Evolutionary conservation across 1,284 basidiomycete genomes (phyloP).

Genomic region (Austroboletus olivaceoglutinosus): DNA sequence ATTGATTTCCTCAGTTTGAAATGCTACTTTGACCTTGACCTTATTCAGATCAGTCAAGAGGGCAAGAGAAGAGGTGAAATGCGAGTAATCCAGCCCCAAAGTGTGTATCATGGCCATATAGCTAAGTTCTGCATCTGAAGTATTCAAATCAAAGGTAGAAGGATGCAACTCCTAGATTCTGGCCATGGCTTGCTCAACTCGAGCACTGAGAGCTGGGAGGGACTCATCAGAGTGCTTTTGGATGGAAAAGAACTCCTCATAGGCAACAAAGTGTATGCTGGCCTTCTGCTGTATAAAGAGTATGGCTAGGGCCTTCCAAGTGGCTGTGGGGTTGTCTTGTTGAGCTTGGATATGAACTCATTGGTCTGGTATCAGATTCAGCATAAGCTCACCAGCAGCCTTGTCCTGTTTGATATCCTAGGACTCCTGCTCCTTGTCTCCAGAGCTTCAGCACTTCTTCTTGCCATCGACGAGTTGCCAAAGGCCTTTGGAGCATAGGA

Average conservation of each 20-base stretch:
- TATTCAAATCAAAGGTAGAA: too few species aligned
- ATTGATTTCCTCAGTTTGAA: too few species aligned
- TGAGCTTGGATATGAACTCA: background rate
- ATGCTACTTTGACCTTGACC: too few species aligned
- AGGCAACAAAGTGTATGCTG: background rate
- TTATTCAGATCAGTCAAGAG: too few species aligned
- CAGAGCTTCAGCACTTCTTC: background rate
- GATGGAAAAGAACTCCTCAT: background rate
- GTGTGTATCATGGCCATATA: too few species aligned
- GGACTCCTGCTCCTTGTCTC: background rate
- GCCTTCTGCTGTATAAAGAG: background rate
- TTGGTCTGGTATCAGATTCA: background rate
- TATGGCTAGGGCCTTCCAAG: background rate
- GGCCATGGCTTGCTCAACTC: too few species aligned
- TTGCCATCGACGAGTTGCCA: background rate
- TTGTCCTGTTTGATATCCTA: background rate
- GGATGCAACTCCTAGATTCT: too few species aligned
- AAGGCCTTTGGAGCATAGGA: too few species aligned
- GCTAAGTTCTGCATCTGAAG: too few species aligned
- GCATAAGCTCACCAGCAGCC: background rate
- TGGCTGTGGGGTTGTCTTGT: background rate
- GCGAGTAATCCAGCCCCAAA: too few species aligned
- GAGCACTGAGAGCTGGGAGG: background rate
- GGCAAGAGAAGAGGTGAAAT: too few species aligned
- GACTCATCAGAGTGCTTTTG: background rate